These are phyloP conservation scores for Fistulinella cinereoalba DNA, from an alignment of 1,284 basidiomycete species.

Conservation along the genomic window DNA sequence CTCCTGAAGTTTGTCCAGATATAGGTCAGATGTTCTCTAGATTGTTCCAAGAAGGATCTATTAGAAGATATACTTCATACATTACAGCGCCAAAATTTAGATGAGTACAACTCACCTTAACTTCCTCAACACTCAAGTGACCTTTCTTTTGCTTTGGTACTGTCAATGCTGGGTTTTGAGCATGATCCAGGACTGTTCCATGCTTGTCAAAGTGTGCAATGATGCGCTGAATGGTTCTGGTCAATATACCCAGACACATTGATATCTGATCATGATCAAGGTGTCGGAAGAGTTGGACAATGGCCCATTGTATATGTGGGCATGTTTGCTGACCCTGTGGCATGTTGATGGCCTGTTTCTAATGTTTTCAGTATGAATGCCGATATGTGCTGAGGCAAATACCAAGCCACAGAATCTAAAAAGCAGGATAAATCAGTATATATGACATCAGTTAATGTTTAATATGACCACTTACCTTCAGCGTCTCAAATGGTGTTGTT, in stretches of 20 bases:
- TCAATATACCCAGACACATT: not conserved
- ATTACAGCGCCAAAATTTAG: not conserved
- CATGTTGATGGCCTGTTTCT: not conserved
- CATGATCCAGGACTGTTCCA: slow-evolving; percentile 1
- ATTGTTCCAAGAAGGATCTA: slow-evolving; percentile 2
- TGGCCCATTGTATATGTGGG: not conserved
- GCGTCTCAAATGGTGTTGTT: not conserved
- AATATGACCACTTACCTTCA: not conserved
- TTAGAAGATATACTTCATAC: not conserved
- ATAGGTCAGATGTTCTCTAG: not conserved
- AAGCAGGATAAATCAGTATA: not conserved
- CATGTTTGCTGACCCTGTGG: not conserved
- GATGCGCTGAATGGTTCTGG: not conserved
- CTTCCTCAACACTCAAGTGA: not conserved
- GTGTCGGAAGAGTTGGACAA: not conserved
- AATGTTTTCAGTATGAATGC: not conserved
- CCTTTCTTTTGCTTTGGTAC: not conserved
- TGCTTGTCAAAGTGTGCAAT: not conserved
- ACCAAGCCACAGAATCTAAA: not conserved
- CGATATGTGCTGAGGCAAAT: not conserved
- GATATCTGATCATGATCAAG: not conserved
- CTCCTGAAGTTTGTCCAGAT: slow-evolving; percentile 4
- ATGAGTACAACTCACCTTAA: not conserved
- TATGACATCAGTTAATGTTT: not conserved
- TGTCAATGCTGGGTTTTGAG: not conserved